phyloP scores from a whole-genome alignment of 2,329 filamentous ascomycete species.

The Diatrype stigma region DNA sequence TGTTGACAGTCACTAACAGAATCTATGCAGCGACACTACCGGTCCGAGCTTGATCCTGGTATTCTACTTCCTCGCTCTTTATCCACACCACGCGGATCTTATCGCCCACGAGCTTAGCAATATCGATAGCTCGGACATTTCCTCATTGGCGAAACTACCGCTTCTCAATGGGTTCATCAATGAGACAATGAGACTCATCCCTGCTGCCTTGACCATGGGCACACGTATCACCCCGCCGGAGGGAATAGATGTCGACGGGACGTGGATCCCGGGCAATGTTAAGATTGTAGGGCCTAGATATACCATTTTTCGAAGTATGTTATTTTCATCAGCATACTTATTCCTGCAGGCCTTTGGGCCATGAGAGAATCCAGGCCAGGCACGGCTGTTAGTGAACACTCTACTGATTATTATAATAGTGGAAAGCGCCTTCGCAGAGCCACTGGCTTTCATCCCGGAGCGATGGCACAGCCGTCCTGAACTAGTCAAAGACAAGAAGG shows the following conservation, averaged over 20 bases:
- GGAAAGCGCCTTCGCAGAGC: conserved; percentile 12
- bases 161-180: conserved; percentile 15
- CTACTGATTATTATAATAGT: no score
- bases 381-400: no score
- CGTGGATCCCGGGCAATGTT: conserved; percentile 11
- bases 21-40: no score
- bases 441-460: conserved; percentile 17
- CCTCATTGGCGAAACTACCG: conserved; percentile 5
- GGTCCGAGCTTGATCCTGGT: no score
- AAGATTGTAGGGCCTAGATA: conserved; percentile 14
- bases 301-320: conserved; percentile 16
- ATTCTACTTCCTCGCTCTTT: no score
- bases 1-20: no score
- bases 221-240: conserved; percentile 11
- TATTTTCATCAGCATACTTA: neutral
- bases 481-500: conserved; percentile 14
- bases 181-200: conserved; percentile 11
- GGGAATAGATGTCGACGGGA: conserved; percentile 8
- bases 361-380: no score
- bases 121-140: conserved; percentile 7
- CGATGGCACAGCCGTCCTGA: conserved; percentile 16
- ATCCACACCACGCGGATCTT: conserved; percentile 10
- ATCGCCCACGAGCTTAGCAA: conserved; percentile 8
- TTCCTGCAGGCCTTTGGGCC: no score
- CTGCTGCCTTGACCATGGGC: conserved; percentile 12